Evolutionary conservation across 2,329 filamentous ascomycete species (phyloP).

Genomic region (Xylaria sp.): DNA sequence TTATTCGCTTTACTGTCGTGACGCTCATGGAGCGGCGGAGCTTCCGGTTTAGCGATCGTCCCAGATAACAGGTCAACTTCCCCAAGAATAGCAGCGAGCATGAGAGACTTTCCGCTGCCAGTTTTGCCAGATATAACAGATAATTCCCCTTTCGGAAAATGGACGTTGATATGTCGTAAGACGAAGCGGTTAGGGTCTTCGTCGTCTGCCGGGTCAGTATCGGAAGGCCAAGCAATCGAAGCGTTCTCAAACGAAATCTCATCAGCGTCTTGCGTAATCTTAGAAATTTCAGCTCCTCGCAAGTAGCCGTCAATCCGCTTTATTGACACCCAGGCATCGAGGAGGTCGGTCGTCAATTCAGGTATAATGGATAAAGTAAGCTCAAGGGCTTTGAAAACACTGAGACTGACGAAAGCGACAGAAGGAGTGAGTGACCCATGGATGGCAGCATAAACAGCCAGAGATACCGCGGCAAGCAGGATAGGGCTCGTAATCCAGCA

Average conservation of each 20-base stretch:
- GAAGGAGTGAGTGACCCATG: conserved; percentile 74
- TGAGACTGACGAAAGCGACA: conserved; percentile 81
- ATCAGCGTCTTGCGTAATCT: conserved; percentile 65
- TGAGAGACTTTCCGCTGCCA: conserved; percentile 79
- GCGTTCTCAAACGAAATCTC: conserved; percentile 74
- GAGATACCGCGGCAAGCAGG: conserved; percentile 75
- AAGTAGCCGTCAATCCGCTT: conserved; percentile 79
- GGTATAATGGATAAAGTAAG: conserved; percentile 76
- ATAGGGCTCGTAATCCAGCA: conserved; percentile 82
- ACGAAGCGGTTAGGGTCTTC: conserved; percentile 71
- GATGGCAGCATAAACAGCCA: conserved; percentile 74
- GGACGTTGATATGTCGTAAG: conserved; percentile 71
- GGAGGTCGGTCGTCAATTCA: conserved; percentile 74
- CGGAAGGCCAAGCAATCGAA: conserved; percentile 79
- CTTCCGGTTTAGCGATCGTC: conserved; percentile 64
- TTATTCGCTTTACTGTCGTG: conserved; percentile 71
- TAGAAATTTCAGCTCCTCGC: conserved; percentile 70
- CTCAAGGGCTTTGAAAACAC: conserved; percentile 79
- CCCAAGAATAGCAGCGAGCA: conserved; percentile 79
- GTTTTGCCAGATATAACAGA: conserved; percentile 82
- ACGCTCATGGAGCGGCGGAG: conserved; percentile 64
- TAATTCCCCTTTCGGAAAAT: conserved; percentile 75
- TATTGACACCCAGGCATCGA: conserved; percentile 80
- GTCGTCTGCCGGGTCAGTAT: conserved; percentile 59
- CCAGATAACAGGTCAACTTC: conserved; percentile 78